These are phyloP conservation scores for Solanum aculeatissimum DNA, from an alignment of 305 asterid species.

Conservation along the genomic window DNA sequence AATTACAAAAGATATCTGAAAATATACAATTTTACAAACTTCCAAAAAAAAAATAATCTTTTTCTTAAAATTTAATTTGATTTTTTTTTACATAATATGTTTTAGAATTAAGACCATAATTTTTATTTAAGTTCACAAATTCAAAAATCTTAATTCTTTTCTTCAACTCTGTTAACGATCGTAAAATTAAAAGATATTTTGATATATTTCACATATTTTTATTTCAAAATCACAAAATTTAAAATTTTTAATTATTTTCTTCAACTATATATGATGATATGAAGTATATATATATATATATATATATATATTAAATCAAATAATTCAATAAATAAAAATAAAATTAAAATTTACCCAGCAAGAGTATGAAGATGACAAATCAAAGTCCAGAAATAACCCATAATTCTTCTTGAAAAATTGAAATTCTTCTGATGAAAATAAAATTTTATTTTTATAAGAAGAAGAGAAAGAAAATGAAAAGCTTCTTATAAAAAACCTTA, in stretches of 20 bases:
- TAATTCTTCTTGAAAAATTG: not conserved
- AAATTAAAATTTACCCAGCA: not conserved
- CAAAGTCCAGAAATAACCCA: slow-evolving; percentile 5
- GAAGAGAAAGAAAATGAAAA: not conserved
- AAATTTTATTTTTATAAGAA: not conserved
- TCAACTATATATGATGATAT: not conserved
- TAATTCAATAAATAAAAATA: not conserved
- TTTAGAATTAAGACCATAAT: too few relatives aligned
- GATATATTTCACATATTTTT: not conserved
- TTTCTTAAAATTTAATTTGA: too few relatives aligned
- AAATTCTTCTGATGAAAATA: not conserved
- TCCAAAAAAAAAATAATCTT: too few relatives aligned
- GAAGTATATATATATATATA: too few relatives aligned
- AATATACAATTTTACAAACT: too few relatives aligned
- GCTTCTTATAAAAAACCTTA: not conserved
- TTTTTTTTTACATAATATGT: too few relatives aligned
- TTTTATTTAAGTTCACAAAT: too few relatives aligned
- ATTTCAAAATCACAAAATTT: not conserved
- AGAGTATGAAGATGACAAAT: not conserved
- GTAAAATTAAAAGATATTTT: too few relatives aligned
- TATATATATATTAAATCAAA: not conserved
- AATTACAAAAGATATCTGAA: not conserved
- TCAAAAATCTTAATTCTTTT: too few relatives aligned
- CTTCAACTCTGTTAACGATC: too few relatives aligned
- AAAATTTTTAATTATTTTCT: not conserved